These are phyloP conservation scores for Diplocarpon mali DNA, from an alignment of 2,329 filamentous ascomycete genomes.

Conservation along the genomic window DNA sequence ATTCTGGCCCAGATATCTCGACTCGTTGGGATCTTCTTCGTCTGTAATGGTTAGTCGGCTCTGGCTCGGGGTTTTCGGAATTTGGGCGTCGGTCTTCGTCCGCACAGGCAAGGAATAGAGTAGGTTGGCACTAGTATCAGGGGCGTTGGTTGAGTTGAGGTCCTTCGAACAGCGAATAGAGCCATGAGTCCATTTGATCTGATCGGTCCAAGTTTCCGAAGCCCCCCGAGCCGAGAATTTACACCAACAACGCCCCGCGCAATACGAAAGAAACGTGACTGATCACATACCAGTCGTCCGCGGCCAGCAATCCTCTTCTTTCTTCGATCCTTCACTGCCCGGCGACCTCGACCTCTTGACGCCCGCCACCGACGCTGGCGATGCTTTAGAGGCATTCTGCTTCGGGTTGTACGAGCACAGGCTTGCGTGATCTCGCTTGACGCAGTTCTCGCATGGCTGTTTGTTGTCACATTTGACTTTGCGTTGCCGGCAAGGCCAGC, in stretches of 20 bases:
- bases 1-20: conserved; percentile 55
- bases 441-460: conserved; percentile 56
- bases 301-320: conserved; percentile 25
- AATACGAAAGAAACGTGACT: neutral
- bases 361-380: conserved; percentile 14
- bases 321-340: conserved; percentile 22
- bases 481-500: conserved; percentile 56
- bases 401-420: conserved; percentile 59
- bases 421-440: conserved; percentile 53
- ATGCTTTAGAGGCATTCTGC: conserved; percentile 24
- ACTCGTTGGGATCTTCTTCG: conserved; percentile 43
- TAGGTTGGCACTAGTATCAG: too few species aligned
- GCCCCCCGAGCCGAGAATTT: too few species aligned
- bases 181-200: too few species aligned
- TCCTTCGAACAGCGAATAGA: too few species aligned
- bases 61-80: conserved; percentile 4
- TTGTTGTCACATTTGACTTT: conserved; percentile 63
- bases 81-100: neutral
- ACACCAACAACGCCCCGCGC: too few species aligned
- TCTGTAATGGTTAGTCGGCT: conserved; percentile 24
- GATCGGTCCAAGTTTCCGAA: too few species aligned
- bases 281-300: conserved; percentile 25
- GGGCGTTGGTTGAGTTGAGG: too few species aligned
- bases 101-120: too few species aligned
- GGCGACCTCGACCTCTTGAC: conserved; percentile 22